Evolutionary conservation across 257 asterid genomes (phyloP).

Genomic region (Nicotiana tabacum): DNA sequence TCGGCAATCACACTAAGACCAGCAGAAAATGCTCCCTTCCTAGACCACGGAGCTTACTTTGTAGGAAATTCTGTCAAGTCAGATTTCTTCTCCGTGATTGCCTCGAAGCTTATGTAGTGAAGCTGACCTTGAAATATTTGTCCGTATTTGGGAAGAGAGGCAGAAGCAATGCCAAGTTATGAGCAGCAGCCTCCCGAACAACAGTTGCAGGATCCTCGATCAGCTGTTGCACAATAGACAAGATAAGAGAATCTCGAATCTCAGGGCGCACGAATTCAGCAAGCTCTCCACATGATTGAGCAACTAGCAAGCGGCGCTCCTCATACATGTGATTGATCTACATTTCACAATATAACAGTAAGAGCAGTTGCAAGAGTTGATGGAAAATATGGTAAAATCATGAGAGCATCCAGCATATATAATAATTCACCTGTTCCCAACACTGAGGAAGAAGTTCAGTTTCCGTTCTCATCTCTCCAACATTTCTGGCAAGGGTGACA

Average conservation of each 20-base stretch:
- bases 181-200: slow-evolving; percentile 97
- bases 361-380: slow-evolving; percentile 1
- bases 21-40: slow-evolving; percentile 87
- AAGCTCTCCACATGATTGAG: slow-evolving; percentile 99
- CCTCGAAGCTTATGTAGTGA: slow-evolving; percentile 99
- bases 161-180: slow-evolving; percentile 92
- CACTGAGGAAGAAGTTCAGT: slow-evolving; percentile 98
- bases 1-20: slow-evolving; percentile 51
- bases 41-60: slow-evolving; percentile 98
- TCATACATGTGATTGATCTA: slow-evolving; percentile 97
- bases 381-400: neutral
- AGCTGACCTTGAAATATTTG: slow-evolving; percentile 99
- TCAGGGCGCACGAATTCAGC: slow-evolving; percentile 94
- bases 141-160: slow-evolving; percentile 92
- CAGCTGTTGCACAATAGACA: slow-evolving; percentile 97
- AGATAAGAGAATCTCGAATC: slow-evolving; percentile 95
- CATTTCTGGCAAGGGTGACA: slow-evolving; percentile 88
- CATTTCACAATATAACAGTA: slow-evolving; percentile 21
- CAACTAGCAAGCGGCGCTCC: slow-evolving; percentile 98
- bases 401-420: slow-evolving; percentile 3
- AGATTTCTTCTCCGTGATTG: slow-evolving; percentile 97
- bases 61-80: slow-evolving; percentile 85
- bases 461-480: slow-evolving; percentile 94
- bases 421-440: slow-evolving; percentile 86
- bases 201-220: slow-evolving; percentile 96